Conservation (phyloP, 441 rosid species). For the Populus tomentosa region DNA sequence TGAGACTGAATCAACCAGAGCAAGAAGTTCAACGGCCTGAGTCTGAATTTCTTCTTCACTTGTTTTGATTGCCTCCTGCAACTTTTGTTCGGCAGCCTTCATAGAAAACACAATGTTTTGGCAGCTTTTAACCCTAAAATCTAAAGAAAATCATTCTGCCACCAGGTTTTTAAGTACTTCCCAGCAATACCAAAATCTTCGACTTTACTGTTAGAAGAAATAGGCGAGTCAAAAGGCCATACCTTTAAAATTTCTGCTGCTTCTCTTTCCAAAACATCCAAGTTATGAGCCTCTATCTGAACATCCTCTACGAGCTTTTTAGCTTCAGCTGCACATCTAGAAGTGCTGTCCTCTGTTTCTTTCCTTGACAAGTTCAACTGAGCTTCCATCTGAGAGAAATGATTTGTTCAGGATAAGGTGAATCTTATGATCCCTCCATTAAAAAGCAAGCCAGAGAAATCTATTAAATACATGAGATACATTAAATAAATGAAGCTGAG, state of each 20-base stretch:
- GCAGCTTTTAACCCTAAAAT: background rate
- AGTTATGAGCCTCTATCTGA: constrained; percentile 43
- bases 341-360: constrained; percentile 46
- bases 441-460: background rate
- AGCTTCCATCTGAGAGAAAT: constrained; percentile 44
- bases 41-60: constrained; percentile 60
- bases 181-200: background rate
- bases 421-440: background rate
- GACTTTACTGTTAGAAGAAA: background rate
- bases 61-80: constrained; percentile 51
- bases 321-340: constrained; percentile 51
- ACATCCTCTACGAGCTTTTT: constrained; percentile 46
- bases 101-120: background rate
- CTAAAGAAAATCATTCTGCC: background rate
- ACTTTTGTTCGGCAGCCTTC: constrained; percentile 43
- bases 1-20: constrained; percentile 56
- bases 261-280: constrained; percentile 64
- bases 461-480: background rate
- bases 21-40: constrained; percentile 48
- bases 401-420: background rate
- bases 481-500: background rate
- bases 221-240: background rate
- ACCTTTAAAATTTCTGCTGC: constrained; percentile 67
- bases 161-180: background rate
- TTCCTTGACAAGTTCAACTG: constrained; percentile 40